Evolutionary conservation across 495 filamentous ascomycete species (phyloP), one percentile per base, ranked within the genome.

Genomic region (Tetracladium setigerum): DNA sequence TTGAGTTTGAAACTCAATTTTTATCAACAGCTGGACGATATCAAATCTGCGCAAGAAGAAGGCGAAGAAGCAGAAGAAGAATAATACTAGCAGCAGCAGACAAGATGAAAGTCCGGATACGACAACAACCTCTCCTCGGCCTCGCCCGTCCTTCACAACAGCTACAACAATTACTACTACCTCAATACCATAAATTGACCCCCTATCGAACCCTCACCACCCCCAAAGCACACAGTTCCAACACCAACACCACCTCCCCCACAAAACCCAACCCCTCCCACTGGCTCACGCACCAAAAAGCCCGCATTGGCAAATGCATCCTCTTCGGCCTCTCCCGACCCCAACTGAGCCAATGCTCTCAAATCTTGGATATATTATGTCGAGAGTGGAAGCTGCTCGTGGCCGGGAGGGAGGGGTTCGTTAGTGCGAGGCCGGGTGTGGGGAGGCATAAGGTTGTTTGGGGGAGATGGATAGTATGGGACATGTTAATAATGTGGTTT

Each of bases 401-500:
- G 27, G 87, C 81, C 0, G 87, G 87, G 1, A 79, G 78, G 47
- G 86, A 95, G 55, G 91, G 91, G 4, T 97, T 83, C 60, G 59
- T 96, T 14, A 71, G 73, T 41, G 70, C 74, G 46, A 66, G 83
- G 22, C 70, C 77, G 44, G 86, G 87, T 4, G 60, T 94, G 33
- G 81, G 77, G 49, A 62, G 76, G n/a, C 81, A 88, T 56, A 69
- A 74, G 60, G 82, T 96, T 16, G 84, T 81, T 0, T 95, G 88
- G 89, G 89, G 88, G 91, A 97, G 68, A 89, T 90, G 87, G 89
- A 76, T 49, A 62, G 54, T 38, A 72, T 73, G 54, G 73, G 83
- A 4, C 91, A 96, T 60, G 84, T 95, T 18, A 95, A 95, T 62
- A 95, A 95, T 54, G 83, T 92, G 46, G 79, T 71, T 43, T 95